Base-by-base conservation (phyloP, 495 filamentous ascomycete genomes). In the Hypoxylon trugodes region DNA sequence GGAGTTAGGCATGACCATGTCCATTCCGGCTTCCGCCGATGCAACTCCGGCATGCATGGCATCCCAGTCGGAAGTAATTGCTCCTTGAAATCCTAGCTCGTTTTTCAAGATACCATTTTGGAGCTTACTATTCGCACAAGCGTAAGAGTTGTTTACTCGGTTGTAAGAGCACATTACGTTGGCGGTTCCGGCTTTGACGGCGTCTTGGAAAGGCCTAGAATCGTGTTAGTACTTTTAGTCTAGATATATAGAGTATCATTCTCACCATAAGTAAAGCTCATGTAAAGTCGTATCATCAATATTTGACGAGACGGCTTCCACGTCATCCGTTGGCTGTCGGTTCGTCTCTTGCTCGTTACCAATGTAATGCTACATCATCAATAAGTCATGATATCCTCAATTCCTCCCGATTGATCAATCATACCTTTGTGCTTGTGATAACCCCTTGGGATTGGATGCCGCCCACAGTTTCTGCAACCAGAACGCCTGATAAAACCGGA, bases 81-180 rank as follows among this genome's bases (percentile, higher is more conserved):
- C 84, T 13, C 85, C 85, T 28, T 81, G 77, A 63, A 87, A 88
- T 1, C 82, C 86, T 0, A 90, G 76, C 65, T 90, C 86, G 0
- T 74, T 77, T 58, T 90, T 90, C 12, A 90, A 75, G 0, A 90
- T 59, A 1, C 82, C 81, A 57, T 87, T 88, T 42, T 89, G 77
- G 0, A 76, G 65, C 22, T 88, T 82, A 59, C 79, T 81, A 70
- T 89, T 89, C 54, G 84, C 78, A 58, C 87, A 90, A 9, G 83
- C 80, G 54, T 87, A 87, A 0, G 81, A 86, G 24, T 83, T 83
- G 62, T 90, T 89, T 7, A 90, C 50, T 15, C 85, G 81, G 38
- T 89, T 81, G 66, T 90, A 90, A n/a, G 84, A 86, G 71, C 87
- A 90, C 86, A 90, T 90, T 32, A 89, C 74, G 33, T 77, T 82